Conservation (phyloP, 228 moss, liverwort and hornwort genomes). For the Sphagnum magellanicum region DNA sequence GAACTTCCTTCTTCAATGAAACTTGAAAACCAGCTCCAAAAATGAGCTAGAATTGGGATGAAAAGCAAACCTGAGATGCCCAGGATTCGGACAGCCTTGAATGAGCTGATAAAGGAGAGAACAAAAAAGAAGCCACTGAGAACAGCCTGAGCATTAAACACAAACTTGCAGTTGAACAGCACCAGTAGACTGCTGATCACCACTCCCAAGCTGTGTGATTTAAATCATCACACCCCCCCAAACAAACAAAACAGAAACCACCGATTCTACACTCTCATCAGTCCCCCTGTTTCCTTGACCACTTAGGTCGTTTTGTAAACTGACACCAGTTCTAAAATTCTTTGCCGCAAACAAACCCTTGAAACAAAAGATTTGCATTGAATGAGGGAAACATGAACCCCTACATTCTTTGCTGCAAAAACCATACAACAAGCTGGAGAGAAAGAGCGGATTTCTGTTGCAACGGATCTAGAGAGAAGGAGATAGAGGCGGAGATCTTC, state of each 20-base stretch:
- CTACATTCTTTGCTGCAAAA: too few relatives aligned
- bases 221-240: background rate
- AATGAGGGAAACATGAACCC: too few relatives aligned
- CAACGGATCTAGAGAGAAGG: background rate
- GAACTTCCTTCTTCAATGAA: background rate
- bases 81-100: conserved; percentile 49
- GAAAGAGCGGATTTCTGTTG: background rate
- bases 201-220: conserved; percentile 43
- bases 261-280: conserved; percentile 10
- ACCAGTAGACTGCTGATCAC: conserved; percentile 60
- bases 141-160: conserved; percentile 40
- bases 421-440: too few relatives aligned
- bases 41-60: background rate
- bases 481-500: background rate
- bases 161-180: conserved; percentile 38
- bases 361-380: too few relatives aligned
- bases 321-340: too few relatives aligned
- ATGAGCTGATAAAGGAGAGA: conserved; percentile 51
- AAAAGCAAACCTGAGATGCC: conserved; percentile 48
- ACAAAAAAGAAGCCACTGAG: conserved; percentile 62
- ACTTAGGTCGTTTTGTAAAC: too few relatives aligned
- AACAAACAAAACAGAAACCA: conserved; percentile 9
- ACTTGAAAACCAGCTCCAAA: background rate
- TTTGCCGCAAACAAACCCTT: too few relatives aligned
- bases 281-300: too few relatives aligned